These are phyloP conservation scores for Durio zibethinus DNA, from an alignment of 345 rosid species.

Conservation along the genomic window DNA sequence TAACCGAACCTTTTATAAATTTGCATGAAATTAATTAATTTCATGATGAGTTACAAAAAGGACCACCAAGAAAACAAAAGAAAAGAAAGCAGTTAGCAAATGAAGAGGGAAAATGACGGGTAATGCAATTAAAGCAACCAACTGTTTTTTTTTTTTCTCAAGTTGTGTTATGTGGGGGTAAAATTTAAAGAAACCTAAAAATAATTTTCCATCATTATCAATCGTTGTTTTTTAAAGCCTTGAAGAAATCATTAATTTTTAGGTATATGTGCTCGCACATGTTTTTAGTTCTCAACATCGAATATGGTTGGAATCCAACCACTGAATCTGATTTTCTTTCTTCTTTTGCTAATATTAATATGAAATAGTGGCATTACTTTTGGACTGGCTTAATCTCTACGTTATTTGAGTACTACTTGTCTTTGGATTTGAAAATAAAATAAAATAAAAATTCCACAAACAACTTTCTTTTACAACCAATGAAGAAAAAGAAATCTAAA, in stretches of 20 bases:
- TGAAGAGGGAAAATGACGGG: no score
- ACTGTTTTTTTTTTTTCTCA: no score
- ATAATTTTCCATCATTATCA: constrained; percentile 6
- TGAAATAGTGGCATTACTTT: background rate
- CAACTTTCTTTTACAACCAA: background rate
- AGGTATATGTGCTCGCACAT: constrained; percentile 2
- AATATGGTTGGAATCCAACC: constrained; percentile 14
- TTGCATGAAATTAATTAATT: background rate
- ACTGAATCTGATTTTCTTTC: background rate
- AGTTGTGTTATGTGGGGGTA: no score
- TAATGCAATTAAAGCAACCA: no score
- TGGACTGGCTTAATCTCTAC: background rate
- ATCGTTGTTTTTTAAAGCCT: background rate
- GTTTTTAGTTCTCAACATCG: background rate
- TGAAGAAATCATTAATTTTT: constrained; percentile 13
- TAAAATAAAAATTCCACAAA: background rate
- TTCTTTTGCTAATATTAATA: background rate
- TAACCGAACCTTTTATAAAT: no score
- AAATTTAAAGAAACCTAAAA: background rate
- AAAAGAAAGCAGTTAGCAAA: no score
- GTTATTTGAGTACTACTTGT: background rate
- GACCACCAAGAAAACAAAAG: background rate
- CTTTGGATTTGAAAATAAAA: background rate
- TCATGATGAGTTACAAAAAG: background rate
- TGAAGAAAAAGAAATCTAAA: background rate